Evolutionary conservation across 495 filamentous ascomycete genomes (phyloP), one percentile per base, ranked within the genome.

Genomic region (Symbiotaphrina buchneri): DNA sequence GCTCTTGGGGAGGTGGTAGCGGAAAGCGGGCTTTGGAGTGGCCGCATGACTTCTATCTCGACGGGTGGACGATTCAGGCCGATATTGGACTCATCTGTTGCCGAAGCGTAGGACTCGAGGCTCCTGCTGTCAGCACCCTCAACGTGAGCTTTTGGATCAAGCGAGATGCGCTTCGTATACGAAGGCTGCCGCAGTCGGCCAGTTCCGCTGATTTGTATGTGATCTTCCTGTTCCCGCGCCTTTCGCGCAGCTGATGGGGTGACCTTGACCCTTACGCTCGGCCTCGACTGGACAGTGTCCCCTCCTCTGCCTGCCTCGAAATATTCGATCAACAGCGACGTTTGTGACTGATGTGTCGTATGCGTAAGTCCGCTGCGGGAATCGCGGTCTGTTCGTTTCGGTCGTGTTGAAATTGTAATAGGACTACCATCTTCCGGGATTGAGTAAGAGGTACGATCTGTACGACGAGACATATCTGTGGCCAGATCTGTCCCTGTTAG

Each of bases 291-390:
- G 32, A 56, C 39, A 24, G 67, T 60, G 35, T 49, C 49, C 5
- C 45, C 44, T 33, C 57, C 55, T 49, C 87, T 92, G 31, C 78
- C 74, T 41, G 70, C 81, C 52, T 93, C 84, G 46, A 94, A 99
- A 51, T 94, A 94, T 52, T 99, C 87, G 46, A 99, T 99, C 46
- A 99, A 59, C 30, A 99, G 64, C 30, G 81, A 91, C 24, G 87
- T 92, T 49, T 90, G 83, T 28, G 79, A 87, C 33, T 69, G 60
- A 22, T 64, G 56, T 15, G 58, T 47, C 33, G 61, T 52, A 34
- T 42, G 52, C 39, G 61, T 55, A 40, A 58, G 47, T 36, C 58
- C 61, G 40, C 59, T 56, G 32, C 55, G 53, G 29, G 51, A 48
- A 31, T 62, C 63, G 29, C 54, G 50, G 36, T 59, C 68, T 10